phyloP scores from a whole-genome alignment of 768 basidiomycete genomes.

The Lactarius vividus region DNA sequence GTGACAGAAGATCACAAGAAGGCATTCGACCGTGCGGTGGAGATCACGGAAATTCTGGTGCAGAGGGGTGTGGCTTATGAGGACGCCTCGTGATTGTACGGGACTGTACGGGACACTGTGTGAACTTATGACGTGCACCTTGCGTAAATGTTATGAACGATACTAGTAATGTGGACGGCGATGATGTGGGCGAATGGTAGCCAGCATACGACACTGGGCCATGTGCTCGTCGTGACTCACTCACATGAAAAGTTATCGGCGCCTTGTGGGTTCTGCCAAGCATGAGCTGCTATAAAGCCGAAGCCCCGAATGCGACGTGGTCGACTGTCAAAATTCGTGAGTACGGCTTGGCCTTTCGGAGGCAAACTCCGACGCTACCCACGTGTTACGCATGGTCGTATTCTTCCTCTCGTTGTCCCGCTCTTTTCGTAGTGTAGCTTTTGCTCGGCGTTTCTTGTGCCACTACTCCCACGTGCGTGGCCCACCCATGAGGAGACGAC shows the following conservation, averaged over 20 bases:
- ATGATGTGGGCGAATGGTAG: neutral
- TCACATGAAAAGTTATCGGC: neutral
- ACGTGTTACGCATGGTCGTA: neutral
- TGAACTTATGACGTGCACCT: neutral
- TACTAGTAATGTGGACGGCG: neutral
- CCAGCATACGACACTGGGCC: neutral
- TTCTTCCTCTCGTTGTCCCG: too few relatives aligned
- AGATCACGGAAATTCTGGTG: constrained; percentile 56
- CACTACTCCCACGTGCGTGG: neutral
- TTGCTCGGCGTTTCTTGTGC: neutral
- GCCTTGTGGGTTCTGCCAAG: neutral
- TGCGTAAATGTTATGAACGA: neutral
- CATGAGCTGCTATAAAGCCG: neutral
- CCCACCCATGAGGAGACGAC: neutral
- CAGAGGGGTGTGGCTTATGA: constrained; percentile 27
- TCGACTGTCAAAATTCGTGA: neutral
- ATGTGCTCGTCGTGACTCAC: neutral
- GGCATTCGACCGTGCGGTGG: constrained; percentile 69
- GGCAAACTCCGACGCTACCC: neutral
- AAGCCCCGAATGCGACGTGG: neutral
- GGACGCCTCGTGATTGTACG: neutral
- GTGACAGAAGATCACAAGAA: constrained; percentile 59
- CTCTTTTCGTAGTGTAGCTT: neutral
- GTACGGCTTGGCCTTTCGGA: neutral
- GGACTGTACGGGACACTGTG: neutral